Evolutionary conservation across 352 stramenopile species (phyloP).

Genomic region (Phytophthora pinifolia): DNA sequence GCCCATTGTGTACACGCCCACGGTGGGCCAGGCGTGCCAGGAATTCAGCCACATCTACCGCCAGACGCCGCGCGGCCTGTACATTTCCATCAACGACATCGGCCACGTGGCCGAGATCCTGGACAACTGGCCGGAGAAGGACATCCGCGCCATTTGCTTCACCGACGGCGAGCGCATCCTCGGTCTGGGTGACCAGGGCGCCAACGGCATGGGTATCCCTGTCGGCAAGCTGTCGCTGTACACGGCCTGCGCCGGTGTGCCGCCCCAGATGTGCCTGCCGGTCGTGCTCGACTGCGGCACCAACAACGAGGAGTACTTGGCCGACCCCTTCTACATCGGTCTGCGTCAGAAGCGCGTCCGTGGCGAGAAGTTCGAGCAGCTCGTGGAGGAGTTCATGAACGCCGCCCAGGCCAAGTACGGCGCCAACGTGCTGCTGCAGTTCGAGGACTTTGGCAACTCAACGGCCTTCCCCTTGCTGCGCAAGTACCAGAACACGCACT

Average conservation of each 20-base stretch:
- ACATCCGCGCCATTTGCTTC: slow-evolving; percentile 96
- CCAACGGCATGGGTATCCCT: slow-evolving; percentile 91
- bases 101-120: slow-evolving; percentile 89
- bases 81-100: slow-evolving; percentile 87
- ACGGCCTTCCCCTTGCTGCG: slow-evolving; percentile 84
- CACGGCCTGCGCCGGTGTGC: slow-evolving; percentile 93
- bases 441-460: slow-evolving; percentile 89
- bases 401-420: slow-evolving; percentile 91
- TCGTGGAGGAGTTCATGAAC: slow-evolving; percentile 97
- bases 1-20: slow-evolving; percentile 98
- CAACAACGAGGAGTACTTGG: slow-evolving; percentile 93
- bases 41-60: slow-evolving; percentile 93
- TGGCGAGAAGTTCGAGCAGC: slow-evolving; percentile 90
- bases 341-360: slow-evolving; percentile 88
- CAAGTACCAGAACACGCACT: slow-evolving; percentile 86
- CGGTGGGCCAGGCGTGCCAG: slow-evolving; percentile 91
- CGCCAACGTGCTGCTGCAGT: slow-evolving; percentile 82
- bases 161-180: slow-evolving; percentile 97
- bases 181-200: slow-evolving; percentile 94
- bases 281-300: slow-evolving; percentile 96
- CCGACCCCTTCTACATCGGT: slow-evolving; percentile 95
- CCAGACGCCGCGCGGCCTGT: slow-evolving; percentile 91
- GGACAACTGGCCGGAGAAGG: slow-evolving; percentile 95
- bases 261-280: slow-evolving; percentile 91
- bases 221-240: slow-evolving; percentile 96